Percentiles rank a stretch among this genome's conserved stretches.
Evolutionary conservation across 768 basidiomycete species (phyloP).

Genomic region (Lactarius hengduanensis): DNA sequence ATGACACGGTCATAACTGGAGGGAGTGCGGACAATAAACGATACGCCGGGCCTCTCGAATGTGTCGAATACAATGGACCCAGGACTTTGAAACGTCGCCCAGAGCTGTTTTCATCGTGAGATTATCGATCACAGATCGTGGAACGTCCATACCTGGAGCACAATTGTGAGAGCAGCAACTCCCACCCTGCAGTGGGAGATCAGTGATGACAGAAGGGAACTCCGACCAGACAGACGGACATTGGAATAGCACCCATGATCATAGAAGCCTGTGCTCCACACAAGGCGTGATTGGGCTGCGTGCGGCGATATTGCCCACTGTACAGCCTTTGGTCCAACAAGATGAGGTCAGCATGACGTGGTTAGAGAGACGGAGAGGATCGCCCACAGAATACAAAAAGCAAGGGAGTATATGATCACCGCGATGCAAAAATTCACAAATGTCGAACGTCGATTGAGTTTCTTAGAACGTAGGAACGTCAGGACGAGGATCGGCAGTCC

Average conservation of each 20-base stretch:
- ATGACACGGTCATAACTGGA: neutral
- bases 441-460: conserved; percentile 47
- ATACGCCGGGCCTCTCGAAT: conserved; percentile 33
- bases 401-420: conserved; percentile 55
- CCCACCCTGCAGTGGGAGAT: conserved; percentile 37
- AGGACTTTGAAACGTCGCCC: conserved; percentile 38
- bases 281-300: conserved; percentile 35
- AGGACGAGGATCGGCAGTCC: conserved; percentile 49
- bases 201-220: conserved; percentile 16
- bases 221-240: conserved; percentile 38
- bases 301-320: conserved; percentile 32
- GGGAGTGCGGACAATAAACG: conserved; percentile 30
- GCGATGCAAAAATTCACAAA: conserved; percentile 58
- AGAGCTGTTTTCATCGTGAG: conserved; percentile 34
- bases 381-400: conserved; percentile 51
- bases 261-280: conserved; percentile 54
- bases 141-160: conserved; percentile 38
- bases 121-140: neutral
- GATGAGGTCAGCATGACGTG: neutral
- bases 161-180: conserved; percentile 42
- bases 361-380: neutral
- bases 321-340: conserved; percentile 37
- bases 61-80: conserved; percentile 27
- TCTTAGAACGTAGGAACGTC: conserved; percentile 45
- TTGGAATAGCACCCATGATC: conserved; percentile 52